Conservation (phyloP, 2,329 filamentous ascomycete genomes). For the Ascosphaera apis region DNA sequence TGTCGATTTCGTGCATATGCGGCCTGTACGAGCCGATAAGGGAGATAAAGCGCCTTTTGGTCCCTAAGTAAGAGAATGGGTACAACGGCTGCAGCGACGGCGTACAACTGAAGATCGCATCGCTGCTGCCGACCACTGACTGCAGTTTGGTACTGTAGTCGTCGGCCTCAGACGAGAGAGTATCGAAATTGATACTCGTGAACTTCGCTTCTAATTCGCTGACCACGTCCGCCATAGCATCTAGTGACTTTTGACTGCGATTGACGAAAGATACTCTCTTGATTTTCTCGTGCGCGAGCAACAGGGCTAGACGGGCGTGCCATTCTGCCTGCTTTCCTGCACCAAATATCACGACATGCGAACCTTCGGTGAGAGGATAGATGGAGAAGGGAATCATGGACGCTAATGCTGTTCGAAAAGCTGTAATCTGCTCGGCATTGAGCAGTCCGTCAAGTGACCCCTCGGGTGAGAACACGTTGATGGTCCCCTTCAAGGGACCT, state of each 20-base stretch:
- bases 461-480: slow-evolving; percentile 42
- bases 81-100: slow-evolving; percentile 24
- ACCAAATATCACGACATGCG: slow-evolving; percentile 24
- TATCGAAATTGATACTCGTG: slow-evolving; percentile 10
- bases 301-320: slow-evolving; percentile 26
- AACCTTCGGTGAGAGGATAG: slow-evolving; percentile 9
- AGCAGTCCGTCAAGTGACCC: slow-evolving; percentile 45
- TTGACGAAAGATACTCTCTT: slow-evolving; percentile 59
- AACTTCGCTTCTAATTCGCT: slow-evolving; percentile 14
- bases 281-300: slow-evolving; percentile 21
- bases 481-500: slow-evolving; percentile 34
- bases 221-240: slow-evolving; percentile 12
- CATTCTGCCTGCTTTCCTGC: slow-evolving; percentile 27
- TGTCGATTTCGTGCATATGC: slow-evolving; percentile 28
- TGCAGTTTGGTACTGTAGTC: slow-evolving; percentile 9
- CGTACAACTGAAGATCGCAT: slow-evolving; percentile 28
- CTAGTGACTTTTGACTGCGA: slow-evolving; percentile 37
- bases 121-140: slow-evolving; percentile 12
- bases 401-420: slow-evolving; percentile 55
- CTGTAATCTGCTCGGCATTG: slow-evolving; percentile 51
- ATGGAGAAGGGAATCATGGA: slow-evolving; percentile 42
- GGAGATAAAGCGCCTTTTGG: slow-evolving; percentile 23
- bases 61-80: slow-evolving; percentile 14
- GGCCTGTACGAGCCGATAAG: slow-evolving; percentile 32
- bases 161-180: slow-evolving; percentile 2